Base-by-base conservation (phyloP, 768 basidiomycete genomes). In the Cubamyces sp. region DNA sequence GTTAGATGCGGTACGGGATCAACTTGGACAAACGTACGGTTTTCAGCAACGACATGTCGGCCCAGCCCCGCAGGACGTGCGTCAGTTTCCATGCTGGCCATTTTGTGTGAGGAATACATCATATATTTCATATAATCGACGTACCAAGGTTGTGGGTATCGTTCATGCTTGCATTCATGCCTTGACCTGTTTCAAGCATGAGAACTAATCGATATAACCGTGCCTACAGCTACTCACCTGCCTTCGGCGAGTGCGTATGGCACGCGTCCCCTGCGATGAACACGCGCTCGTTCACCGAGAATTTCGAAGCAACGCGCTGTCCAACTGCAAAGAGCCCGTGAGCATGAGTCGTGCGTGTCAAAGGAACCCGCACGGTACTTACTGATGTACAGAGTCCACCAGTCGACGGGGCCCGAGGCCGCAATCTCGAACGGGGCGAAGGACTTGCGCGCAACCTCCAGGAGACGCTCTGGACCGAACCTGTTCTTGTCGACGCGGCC, bases 261-360 rank as follows among this genome's bases (percentile, higher is more conserved):
- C 80, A 84, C 4, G 83, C 83, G 61, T 83, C 83, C 8, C 85
- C 84, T 0, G 81, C 85, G 52, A 85, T 84, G 66, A 85, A 84
- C 3, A 84, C 75, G 3, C 85, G 78, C 43, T 84, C 70, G 41
- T 78, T 62, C 0, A 76, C 67, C 3, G 79, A 79, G 70, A 79
- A 86, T 19, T 74, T 73, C 42, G 82, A 76, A 11, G 84, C 82
- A 5, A 86, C 80, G 1, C 85, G 79, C 69, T 86, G 84, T 1
- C 83, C 83, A 50, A 85, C 84, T 83, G 37, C 72, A 37, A 25
- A 11, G 19, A 34, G 16, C 58, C 30, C 57, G 6, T 25, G 21
- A 34, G 23, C 15, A 49, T 11, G 23, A 53, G 12, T 11, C 46
- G 39, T 21, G 1, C 46, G 3, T 6, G 19, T 30, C 3, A 16